Percentiles rank a stretch among this genome's conserved stretches.
phyloP scores from a whole-genome alignment of 768 basidiomycete species.

The Boletus pseudo-olivaceus region DNA sequence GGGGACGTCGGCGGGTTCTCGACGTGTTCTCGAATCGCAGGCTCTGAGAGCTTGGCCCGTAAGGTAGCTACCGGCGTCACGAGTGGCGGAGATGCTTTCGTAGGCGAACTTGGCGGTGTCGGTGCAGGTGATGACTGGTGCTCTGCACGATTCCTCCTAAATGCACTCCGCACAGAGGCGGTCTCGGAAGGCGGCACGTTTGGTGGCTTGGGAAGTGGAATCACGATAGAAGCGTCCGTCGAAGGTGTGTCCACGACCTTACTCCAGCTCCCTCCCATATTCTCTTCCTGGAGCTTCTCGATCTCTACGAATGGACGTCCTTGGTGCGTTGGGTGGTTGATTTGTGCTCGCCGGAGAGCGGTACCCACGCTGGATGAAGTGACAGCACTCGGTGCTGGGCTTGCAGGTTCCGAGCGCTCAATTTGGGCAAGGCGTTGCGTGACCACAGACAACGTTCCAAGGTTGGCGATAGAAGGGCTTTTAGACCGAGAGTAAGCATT shows the following conservation, averaged over 20 bases:
- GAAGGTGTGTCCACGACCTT: conserved; percentile 11
- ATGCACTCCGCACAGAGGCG: conserved; percentile 23
- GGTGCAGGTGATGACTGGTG: not conserved
- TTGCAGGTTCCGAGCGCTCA: conserved; percentile 30
- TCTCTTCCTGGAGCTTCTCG: conserved; percentile 21
- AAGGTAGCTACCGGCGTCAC: conserved; percentile 3
- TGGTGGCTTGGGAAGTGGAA: conserved; percentile 22
- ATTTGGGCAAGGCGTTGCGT: conserved; percentile 64
- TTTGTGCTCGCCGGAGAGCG: conserved; percentile 26
- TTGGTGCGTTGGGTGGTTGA: conserved; percentile 5
- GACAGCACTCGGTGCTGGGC: conserved; percentile 17
- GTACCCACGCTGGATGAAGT: conserved; percentile 23
- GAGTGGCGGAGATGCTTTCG: not conserved
- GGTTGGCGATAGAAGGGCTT: conserved; percentile 62
- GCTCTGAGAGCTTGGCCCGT: conserved; percentile 19
- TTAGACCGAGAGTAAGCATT: conserved; percentile 29
- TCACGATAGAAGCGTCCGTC: conserved; percentile 24
- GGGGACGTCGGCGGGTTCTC: conserved; percentile 13
- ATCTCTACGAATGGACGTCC: conserved; percentile 22
- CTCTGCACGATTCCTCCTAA: conserved; percentile 8
- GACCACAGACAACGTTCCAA: conserved; percentile 61
- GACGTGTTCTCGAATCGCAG: conserved; percentile 17
- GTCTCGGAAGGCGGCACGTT: conserved; percentile 5
- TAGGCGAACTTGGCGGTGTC: conserved; percentile 14
- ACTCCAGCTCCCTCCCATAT: not conserved